Base-by-base conservation (phyloP, 2,329 filamentous ascomycete genomes). In the Elsinoe ampelina region DNA sequence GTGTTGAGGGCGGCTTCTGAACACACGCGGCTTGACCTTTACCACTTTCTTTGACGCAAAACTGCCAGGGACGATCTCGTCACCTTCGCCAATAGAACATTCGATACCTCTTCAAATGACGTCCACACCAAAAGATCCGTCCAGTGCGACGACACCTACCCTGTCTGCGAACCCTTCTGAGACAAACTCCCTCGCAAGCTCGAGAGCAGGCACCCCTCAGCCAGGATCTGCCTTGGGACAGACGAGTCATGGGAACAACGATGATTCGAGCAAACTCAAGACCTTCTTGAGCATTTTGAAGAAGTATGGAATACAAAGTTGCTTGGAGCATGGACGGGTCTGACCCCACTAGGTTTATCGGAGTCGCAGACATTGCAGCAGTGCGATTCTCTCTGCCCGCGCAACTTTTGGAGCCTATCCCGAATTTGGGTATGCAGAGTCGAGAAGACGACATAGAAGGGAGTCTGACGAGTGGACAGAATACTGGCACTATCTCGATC, bases 401-500 rank as follows among this genome's bases (percentile, higher is more conserved):
- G 52, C 92, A 97, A 73, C 83, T 98, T 42, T 81, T 98, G 67
- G 93, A 98, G 72, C 93, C 93, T 35, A 95, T 89, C 3, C 93
- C 93, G 54, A 98, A 98, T 71, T 78, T 98, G 69, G 81, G 81
- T 83, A 75, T 61, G 74, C 11, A 19, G 1, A 32, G 11, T 2
- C 13, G 8, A 5, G 34, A 30, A 4, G n/a, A 43, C 5, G 2
- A 2, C 1, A 10, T 7, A 12, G 55, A 7, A 10, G 8, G 32
- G 35, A 52, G 47, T 57, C 41, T 51, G 42, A 62, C 67, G 63
- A 43, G 35, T 42, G 36, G 52, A 55, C 65, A 83, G 93, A 98
- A 76, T 98, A 97, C 75, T 98, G 93, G 93, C 95, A 95, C 67
- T 98, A 98, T 68, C 79, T 98, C 69, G 93, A 98, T 72, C 83